A percentile compares a stretch with the other conserved stretches of the same genome.
phyloP scores from a whole-genome alignment of 257 asterid genomes.

The Solanum gandarillasii region DNA sequence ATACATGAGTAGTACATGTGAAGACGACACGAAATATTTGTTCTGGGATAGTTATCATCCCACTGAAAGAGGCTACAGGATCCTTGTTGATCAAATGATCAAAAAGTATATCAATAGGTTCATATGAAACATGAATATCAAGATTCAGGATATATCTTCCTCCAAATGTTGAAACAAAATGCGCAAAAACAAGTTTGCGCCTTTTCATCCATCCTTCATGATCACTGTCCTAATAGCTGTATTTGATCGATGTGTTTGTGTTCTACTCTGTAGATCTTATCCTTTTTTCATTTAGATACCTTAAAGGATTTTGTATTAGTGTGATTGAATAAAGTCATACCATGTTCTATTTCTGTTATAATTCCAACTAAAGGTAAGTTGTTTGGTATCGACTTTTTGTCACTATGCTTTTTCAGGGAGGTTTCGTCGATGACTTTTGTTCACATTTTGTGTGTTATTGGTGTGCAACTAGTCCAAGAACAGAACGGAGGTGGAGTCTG shows the following conservation, averaged over 20 bases:
- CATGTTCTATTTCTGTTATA: background rate
- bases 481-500: conserved; percentile 38
- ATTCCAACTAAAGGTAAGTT: background rate
- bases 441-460: conserved; percentile 74
- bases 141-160: background rate
- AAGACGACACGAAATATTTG: conserved; percentile 11
- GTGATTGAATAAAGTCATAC: no score
- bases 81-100: conserved; percentile 8
- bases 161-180: background rate
- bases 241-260: background rate
- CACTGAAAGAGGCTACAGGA: conserved; percentile 21
- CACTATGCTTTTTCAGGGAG: conserved; percentile 33
- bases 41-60: conserved; percentile 41
- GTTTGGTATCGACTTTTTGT: background rate
- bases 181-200: background rate
- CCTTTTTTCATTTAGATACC: background rate
- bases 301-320: background rate
- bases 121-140: background rate
- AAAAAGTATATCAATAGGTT: background rate
- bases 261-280: background rate
- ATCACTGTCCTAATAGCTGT: background rate
- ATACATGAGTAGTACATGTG: conserved; percentile 11
- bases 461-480: conserved; percentile 77
- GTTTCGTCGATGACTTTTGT: conserved; percentile 56
- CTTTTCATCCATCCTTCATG: background rate